Conservation (phyloP, 192 early-diverging fungal species). For the Umbelopsis sp. region DNA sequence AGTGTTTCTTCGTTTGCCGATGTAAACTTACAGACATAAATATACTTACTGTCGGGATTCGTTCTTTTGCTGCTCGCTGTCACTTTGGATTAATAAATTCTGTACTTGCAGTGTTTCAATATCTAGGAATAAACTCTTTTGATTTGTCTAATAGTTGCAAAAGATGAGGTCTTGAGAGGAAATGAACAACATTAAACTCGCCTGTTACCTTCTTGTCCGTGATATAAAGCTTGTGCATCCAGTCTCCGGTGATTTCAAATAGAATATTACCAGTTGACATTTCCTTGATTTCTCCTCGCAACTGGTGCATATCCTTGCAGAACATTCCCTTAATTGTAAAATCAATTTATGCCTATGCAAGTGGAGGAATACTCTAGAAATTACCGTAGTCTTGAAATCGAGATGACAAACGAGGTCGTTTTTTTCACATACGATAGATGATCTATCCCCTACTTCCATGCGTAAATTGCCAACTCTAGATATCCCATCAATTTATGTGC, state of each 20-base stretch:
- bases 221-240: conserved; percentile 75
- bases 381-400: conserved; percentile 88
- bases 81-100: conserved; percentile 70
- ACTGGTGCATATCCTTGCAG: conserved; percentile 73
- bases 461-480: conserved; percentile 79
- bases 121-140: conserved; percentile 70
- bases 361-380: not conserved
- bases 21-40: not conserved
- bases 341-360: not conserved
- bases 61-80: conserved; percentile 73
- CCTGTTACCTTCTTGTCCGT: conserved; percentile 36
- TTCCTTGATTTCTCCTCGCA: conserved; percentile 82
- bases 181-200: not conserved
- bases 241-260: conserved; percentile 87
- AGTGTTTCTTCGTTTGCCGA: not conserved
- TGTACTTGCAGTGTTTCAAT: conserved; percentile 55
- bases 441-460: conserved; percentile 84
- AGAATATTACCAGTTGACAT: conserved; percentile 74
- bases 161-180: not conserved
- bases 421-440: conserved; percentile 68
- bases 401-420: conserved; percentile 75
- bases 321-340: conserved; percentile 66
- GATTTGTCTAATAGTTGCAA: conserved; percentile 26
- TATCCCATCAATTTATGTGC: not conserved
- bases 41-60: conserved; percentile 75